Evolutionary conservation across 768 basidiomycete species (phyloP).

Genomic region (Naganishia vaughanmartiniae): DNA sequence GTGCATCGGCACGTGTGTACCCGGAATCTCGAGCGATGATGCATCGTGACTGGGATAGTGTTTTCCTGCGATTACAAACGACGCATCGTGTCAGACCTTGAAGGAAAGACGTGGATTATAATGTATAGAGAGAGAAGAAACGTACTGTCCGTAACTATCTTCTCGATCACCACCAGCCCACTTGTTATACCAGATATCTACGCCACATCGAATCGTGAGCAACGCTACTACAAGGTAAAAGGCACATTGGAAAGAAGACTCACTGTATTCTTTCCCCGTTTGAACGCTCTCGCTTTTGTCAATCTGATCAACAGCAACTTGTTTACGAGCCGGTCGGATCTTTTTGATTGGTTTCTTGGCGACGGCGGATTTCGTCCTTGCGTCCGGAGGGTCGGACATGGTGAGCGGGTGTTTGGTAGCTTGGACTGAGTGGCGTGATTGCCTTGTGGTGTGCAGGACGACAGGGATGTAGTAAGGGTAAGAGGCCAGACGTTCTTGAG

Average conservation of each 20-base stretch:
- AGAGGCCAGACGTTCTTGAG: no score
- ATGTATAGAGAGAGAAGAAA: conserved; percentile 25
- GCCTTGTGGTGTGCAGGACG: background rate
- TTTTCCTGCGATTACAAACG: conserved; percentile 62
- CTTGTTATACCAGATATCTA: conserved; percentile 95
- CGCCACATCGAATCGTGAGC: no score
- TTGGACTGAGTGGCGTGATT: background rate
- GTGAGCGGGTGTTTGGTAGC: background rate
- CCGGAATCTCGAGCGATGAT: conserved; percentile 83
- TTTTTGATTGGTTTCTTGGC: conserved; percentile 53
- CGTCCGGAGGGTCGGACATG: conserved; percentile 7
- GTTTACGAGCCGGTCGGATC: conserved; percentile 85
- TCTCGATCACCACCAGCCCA: conserved; percentile 99
- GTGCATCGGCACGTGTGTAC: conserved; percentile 90
- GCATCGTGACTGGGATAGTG: conserved; percentile 89
- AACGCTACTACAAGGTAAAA: no score
- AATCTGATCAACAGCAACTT: conserved; percentile 85
- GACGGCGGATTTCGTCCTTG: background rate
- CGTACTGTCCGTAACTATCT: conserved; percentile 90
- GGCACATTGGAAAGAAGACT: conserved; percentile 51
- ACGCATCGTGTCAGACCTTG: conserved; percentile 16
- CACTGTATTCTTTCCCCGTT: conserved; percentile 95
- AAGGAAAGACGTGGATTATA: conserved; percentile 4
- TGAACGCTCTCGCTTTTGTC: conserved; percentile 83
- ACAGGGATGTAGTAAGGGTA: background rate